Conservation (phyloP, 2,329 filamentous ascomycete species). For the Keithomyces neogunnii region DNA sequence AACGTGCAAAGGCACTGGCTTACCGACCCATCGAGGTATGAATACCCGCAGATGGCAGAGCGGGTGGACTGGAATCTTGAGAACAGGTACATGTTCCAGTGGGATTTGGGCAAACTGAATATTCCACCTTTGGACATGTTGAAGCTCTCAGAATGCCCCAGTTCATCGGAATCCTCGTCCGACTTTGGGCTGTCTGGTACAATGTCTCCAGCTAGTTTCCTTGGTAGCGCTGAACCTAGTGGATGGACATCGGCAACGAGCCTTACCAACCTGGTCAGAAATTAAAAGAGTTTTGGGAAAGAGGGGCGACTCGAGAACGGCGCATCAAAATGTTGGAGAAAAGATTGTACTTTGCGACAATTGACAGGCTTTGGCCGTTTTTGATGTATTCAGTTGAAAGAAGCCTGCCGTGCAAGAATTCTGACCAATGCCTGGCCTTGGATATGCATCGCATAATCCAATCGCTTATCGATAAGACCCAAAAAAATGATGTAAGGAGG, state of each 20-base stretch:
- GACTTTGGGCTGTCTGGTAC: not conserved
- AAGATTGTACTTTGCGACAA: no score
- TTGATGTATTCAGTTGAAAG: no score
- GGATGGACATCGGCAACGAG: slow-evolving; percentile 1
- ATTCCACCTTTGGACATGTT: not conserved
- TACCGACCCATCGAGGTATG: not conserved
- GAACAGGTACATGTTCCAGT: not conserved
- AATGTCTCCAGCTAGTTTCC: not conserved
- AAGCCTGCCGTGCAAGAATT: no score
- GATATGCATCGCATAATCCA: no score
- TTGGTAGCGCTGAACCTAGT: slow-evolving; percentile 3
- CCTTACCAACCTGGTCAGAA: not conserved
- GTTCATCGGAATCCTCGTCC: not conserved
- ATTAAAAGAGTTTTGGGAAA: not conserved
- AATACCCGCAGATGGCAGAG: not conserved
- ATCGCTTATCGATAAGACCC: slow-evolving; percentile 10
- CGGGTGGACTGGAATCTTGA: not conserved
- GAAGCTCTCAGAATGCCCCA: not conserved
- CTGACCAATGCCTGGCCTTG: no score
- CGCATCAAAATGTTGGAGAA: no score
- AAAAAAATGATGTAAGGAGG: slow-evolving; percentile 7
- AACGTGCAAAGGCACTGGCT: not conserved
- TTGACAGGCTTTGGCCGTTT: no score
- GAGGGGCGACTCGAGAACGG: no score
- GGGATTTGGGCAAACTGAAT: not conserved